phyloP scores from a whole-genome alignment of 768 basidiomycete species.

The Krasilnikovozyma curviuscula region DNA sequence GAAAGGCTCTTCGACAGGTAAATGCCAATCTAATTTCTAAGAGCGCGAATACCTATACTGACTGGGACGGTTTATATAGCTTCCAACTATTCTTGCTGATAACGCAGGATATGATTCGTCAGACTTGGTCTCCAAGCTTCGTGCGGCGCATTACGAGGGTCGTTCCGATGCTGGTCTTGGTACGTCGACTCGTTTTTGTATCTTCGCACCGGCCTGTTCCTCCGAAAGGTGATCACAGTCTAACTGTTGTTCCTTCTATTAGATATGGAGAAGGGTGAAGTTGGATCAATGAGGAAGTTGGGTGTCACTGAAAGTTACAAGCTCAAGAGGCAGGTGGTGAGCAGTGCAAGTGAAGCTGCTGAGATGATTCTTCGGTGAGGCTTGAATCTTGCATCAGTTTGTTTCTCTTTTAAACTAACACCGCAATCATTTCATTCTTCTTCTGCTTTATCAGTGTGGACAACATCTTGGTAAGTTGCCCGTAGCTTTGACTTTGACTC shows the following conservation, averaged over 20 bases:
- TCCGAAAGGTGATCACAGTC: not conserved
- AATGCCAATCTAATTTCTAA: not conserved
- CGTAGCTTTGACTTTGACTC: not conserved
- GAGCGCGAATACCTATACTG: not conserved
- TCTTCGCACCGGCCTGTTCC: not conserved
- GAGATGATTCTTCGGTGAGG: constrained; percentile 88
- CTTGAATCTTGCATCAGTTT: constrained; percentile 3
- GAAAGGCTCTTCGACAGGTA: constrained; percentile 54
- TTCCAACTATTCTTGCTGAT: constrained; percentile 89
- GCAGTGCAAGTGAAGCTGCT: constrained; percentile 85
- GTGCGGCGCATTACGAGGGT: constrained; percentile 89
- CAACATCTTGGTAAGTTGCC: not conserved
- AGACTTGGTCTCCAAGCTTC: constrained; percentile 69
- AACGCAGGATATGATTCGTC: constrained; percentile 97
- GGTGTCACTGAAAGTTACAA: constrained; percentile 96
- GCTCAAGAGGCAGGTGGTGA: constrained; percentile 82
- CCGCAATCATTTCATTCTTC: constrained; percentile 3
- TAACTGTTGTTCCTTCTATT: too few relatives aligned
- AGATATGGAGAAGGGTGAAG: constrained; percentile 76
- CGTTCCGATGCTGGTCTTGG: constrained; percentile 68
- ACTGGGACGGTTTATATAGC: constrained; percentile 29
- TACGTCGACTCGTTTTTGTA: constrained; percentile 28
- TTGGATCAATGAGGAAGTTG: constrained; percentile 69
- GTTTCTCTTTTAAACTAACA: not conserved
- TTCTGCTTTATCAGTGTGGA: not conserved